Percentiles rank a stretch among this genome's conserved stretches.
Evolutionary conservation across 192 early-diverging fungal species (phyloP).

Genomic region (Coemansia sp.): DNA sequence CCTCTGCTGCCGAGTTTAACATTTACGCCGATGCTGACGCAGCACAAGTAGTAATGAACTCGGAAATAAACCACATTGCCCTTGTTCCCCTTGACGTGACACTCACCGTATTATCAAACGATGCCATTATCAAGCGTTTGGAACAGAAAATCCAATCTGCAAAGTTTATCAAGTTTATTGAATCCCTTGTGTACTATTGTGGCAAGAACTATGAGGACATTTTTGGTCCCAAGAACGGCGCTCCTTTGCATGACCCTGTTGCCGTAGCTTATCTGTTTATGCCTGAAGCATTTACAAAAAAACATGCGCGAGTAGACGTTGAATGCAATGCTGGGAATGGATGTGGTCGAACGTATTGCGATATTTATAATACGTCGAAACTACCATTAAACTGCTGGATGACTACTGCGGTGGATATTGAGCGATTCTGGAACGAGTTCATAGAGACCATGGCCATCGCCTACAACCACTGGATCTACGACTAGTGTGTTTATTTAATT

Average conservation of each 20-base stretch:
- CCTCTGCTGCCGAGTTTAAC: conserved; percentile 25
- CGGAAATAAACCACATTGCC: conserved; percentile 8
- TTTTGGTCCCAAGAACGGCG: conserved; percentile 10
- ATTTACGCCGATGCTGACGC: conserved; percentile 26
- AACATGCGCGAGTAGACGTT: conserved; percentile 5
- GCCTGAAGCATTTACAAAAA: conserved; percentile 7
- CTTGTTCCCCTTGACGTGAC: conserved; percentile 23
- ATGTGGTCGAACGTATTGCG: conserved; percentile 7
- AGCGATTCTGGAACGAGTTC: conserved; percentile 20
- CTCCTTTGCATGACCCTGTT: conserved; percentile 22
- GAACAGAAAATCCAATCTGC: background rate
- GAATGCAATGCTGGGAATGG: background rate
- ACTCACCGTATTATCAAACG: conserved; percentile 4
- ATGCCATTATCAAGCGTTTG: conserved; percentile 12
- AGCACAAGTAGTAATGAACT: conserved; percentile 14
- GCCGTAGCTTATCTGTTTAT: conserved; percentile 15
- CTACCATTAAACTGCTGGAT: conserved; percentile 12
- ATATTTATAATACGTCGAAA: background rate
- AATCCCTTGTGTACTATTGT: conserved; percentile 6
- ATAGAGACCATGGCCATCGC: no score
- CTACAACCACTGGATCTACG: no score
- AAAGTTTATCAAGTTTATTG: conserved; percentile 7
- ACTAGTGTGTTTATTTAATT: no score
- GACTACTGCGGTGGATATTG: conserved; percentile 6
- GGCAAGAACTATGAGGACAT: conserved; percentile 3